Percentiles rank a stretch among this genome's conserved stretches.
These are phyloP conservation scores for Pulveroboletus sp. DNA, from an alignment of 1,284 basidiomycete species.

Conservation along the genomic window DNA sequence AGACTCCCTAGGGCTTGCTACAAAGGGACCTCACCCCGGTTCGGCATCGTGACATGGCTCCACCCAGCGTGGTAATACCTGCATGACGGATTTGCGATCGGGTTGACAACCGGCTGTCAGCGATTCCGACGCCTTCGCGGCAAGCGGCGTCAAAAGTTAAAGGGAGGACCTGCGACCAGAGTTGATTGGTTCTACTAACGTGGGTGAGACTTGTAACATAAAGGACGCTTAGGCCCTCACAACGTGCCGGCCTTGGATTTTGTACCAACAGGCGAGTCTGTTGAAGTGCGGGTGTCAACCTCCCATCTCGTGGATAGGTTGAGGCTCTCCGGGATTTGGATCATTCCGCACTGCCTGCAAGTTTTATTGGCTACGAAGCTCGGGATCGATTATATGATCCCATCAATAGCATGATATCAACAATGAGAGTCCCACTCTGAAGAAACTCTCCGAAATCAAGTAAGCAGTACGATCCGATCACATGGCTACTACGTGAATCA, in stretches of 20 bases:
- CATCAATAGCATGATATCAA: background rate
- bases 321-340: background rate
- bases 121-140: background rate
- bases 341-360: background rate
- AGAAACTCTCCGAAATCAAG: background rate
- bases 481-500: conserved; percentile 16
- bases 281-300: background rate
- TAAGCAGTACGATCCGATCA: conserved; percentile 10
- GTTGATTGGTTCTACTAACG: background rate
- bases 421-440: background rate
- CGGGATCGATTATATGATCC: background rate
- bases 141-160: conserved; percentile 15
- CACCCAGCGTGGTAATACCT: background rate
- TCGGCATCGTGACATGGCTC: background rate
- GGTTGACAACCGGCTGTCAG: conserved; percentile 13
- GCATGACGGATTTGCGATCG: background rate
- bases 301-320: background rate
- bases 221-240: background rate
- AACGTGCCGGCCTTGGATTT: background rate
- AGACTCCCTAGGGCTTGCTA: background rate
- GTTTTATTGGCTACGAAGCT: background rate
- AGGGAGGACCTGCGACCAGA: background rate
- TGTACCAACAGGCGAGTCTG: background rate
- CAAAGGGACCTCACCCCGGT: background rate
- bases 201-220: conserved; percentile 2